Percentiles rank a stretch among this genome's conserved stretches.
Conservation (phyloP, 139 green algal genomes). For the Chlorella sp. region DNA sequence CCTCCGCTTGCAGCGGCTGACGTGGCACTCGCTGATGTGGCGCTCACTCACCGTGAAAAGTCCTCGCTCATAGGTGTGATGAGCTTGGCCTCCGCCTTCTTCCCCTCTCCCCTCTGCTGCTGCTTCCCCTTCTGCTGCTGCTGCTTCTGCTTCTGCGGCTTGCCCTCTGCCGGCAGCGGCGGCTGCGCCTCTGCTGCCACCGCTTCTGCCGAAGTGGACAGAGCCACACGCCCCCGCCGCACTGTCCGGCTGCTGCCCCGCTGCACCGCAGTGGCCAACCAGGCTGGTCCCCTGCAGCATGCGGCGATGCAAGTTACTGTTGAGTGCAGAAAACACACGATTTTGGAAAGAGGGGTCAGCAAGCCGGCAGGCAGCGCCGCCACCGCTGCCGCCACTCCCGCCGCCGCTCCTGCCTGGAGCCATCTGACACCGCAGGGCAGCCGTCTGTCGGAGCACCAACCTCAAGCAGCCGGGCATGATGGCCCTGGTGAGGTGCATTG, state of each 20-base stretch:
- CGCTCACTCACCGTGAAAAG: constrained; percentile 73
- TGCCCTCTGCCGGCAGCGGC: constrained; percentile 9
- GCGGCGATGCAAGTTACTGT: background rate
- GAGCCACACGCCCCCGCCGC: background rate
- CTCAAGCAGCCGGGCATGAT: constrained; percentile 13
- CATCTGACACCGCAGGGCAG: background rate
- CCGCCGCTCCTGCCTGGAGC: background rate
- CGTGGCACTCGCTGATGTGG: too few species aligned
- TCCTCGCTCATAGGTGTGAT: constrained; percentile 89
- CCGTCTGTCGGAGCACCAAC: background rate
- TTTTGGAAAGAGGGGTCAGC: background rate
- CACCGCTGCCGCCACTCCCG: background rate
- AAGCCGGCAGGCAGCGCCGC: background rate
- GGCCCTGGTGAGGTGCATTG: background rate
- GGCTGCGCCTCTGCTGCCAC: constrained; percentile 18
- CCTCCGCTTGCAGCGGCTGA: too few species aligned
- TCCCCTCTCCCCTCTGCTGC: constrained; percentile 39
- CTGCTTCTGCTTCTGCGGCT: constrained; percentile 42
- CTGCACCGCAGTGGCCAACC: background rate
- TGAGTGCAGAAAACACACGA: too few species aligned
- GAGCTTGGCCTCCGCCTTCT: constrained; percentile 60
- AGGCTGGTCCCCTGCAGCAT: background rate
- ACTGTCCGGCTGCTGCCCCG: constrained; percentile 9
- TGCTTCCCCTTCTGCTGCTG: constrained; percentile 48
- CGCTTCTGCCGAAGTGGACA: background rate